phyloP scores from a whole-genome alignment of 768 basidiomycete species.

The Leucocoprinus leucothites region DNA sequence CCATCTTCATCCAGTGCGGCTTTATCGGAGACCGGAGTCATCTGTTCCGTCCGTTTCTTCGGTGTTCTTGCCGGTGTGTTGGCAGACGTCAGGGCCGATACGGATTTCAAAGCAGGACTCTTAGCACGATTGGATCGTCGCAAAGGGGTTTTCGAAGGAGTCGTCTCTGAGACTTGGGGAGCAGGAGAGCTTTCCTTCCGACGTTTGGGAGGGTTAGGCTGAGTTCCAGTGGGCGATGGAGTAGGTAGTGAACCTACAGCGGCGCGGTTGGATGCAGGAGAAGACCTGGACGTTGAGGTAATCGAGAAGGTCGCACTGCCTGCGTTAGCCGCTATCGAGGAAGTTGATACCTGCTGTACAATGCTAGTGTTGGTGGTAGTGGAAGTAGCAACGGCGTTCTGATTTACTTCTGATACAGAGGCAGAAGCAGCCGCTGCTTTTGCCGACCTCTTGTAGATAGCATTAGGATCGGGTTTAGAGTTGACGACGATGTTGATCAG shows the following conservation, averaged over 20 bases:
- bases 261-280: slow-evolving; percentile 12
- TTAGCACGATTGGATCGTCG: slow-evolving; percentile 18
- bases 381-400: slow-evolving; percentile 30
- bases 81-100: slow-evolving; percentile 2
- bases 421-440: slow-evolving; percentile 29
- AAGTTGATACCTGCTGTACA: not conserved
- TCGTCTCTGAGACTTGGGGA: slow-evolving; percentile 18
- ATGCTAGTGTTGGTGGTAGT: slow-evolving; percentile 12
- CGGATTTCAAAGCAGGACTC: slow-evolving; percentile 15
- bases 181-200: slow-evolving; percentile 61
- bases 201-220: slow-evolving; percentile 54
- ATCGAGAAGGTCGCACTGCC: not conserved
- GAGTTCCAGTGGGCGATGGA: slow-evolving; percentile 34
- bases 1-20: slow-evolving; percentile 65
- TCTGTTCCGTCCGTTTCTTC: slow-evolving; percentile 32
- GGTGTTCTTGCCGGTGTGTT: slow-evolving; percentile 23
- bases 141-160: slow-evolving; percentile 9
- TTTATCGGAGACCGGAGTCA: slow-evolving; percentile 45
- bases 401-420: slow-evolving; percentile 23
- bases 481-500: slow-evolving; percentile 65
- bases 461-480: slow-evolving; percentile 74
- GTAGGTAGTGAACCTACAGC: slow-evolving; percentile 36
- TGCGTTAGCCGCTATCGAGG: slow-evolving; percentile 3
- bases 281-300: slow-evolving; percentile 1
- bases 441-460: slow-evolving; percentile 73